phyloP scores from a whole-genome alignment of 805 yeast genomes.

The Saccharomycopsis malanga region DNA sequence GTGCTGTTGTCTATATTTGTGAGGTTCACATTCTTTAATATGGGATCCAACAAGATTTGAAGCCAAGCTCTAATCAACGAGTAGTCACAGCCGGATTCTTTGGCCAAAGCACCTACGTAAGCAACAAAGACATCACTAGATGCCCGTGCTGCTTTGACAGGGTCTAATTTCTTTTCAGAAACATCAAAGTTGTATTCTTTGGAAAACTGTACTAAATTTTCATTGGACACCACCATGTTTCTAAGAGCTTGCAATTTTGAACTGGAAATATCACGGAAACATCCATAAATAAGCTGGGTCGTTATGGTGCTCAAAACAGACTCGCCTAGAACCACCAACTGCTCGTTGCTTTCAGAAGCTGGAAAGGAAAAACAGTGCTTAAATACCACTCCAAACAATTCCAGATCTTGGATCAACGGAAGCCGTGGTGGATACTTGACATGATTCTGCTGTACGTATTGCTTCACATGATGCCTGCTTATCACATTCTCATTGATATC shows the following conservation, averaged over 20 bases:
- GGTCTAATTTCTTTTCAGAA: constrained; percentile 35
- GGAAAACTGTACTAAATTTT: constrained; percentile 63
- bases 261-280: constrained; percentile 66
- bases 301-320: constrained; percentile 70
- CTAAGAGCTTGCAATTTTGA: constrained; percentile 72
- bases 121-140: constrained; percentile 93
- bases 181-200: constrained; percentile 58
- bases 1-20: neutral
- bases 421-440: constrained; percentile 4
- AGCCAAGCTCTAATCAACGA: constrained; percentile 41
- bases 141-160: constrained; percentile 56
- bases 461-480: neutral
- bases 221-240: constrained; percentile 65
- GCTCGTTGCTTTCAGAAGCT: constrained; percentile 46
- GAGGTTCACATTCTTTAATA: neutral
- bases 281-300: constrained; percentile 56
- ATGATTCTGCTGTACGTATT: constrained; percentile 23
- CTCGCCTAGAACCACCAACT: constrained; percentile 88
- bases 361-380: constrained; percentile 23
- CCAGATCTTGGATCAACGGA: constrained; percentile 1
- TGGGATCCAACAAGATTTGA: neutral
- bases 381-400: neutral
- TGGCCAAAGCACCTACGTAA: constrained; percentile 70
- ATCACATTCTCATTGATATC: neutral
- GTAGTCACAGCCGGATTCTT: constrained; percentile 26